Conservation (phyloP, 140 eudicot genomes). For the Flaveria floridana region DNA sequence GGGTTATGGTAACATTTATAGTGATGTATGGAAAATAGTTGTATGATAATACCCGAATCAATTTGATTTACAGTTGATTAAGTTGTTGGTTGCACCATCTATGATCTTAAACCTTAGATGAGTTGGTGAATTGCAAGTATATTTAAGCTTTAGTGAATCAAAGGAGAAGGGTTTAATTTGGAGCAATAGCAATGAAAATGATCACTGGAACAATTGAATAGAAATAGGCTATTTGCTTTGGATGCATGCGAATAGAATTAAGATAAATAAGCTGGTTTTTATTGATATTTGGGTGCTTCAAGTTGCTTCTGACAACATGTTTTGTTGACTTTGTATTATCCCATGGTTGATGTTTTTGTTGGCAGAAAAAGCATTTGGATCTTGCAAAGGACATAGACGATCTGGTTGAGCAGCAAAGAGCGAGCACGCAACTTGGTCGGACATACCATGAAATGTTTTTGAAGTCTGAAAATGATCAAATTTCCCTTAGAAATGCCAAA, state of each 20-base stretch:
- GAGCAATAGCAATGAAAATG: background rate
- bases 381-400: conserved; percentile 67
- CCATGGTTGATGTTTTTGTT: background rate
- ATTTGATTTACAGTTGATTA: too few species aligned
- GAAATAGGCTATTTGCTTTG: background rate
- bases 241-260: background rate
- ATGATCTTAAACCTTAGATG: background rate
- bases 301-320: background rate
- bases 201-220: background rate
- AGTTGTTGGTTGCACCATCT: background rate
- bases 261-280: conserved; percentile 11
- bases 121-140: background rate
- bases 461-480: conserved; percentile 62
- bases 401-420: conserved; percentile 91
- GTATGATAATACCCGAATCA: too few species aligned
- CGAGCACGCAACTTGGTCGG: conserved; percentile 92
- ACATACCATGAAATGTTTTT: conserved; percentile 84
- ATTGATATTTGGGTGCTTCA: background rate
- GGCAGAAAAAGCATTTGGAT: conserved; percentile 83
- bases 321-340: conserved; percentile 1
- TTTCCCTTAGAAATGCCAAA: conserved; percentile 71
- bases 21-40: too few species aligned
- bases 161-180: background rate
- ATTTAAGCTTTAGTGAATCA: too few species aligned
- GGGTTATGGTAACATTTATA: too few species aligned